phyloP scores from a whole-genome alignment of 2,329 filamentous ascomycete species.

The Stachybotrys chartarum region DNA sequence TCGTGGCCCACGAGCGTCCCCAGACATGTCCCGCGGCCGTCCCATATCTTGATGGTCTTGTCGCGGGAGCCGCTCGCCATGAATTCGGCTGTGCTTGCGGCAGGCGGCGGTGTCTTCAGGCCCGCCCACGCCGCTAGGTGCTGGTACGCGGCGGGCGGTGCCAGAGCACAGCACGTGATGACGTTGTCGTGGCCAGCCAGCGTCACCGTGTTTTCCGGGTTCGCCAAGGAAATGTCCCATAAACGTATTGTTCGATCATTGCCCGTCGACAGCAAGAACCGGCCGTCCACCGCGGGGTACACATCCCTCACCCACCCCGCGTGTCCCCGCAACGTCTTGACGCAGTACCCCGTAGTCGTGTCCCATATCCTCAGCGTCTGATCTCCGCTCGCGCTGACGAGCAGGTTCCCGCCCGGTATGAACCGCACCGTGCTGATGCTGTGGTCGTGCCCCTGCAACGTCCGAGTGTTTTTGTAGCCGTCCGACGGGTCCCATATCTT shows the following conservation, averaged over 20 bases:
- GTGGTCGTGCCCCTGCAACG: constrained; percentile 86
- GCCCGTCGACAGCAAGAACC: constrained; percentile 72
- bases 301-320: constrained; percentile 84
- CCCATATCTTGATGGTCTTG: constrained; percentile 87
- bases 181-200: constrained; percentile 81
- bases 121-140: constrained; percentile 72
- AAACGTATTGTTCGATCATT: constrained; percentile 74
- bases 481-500: constrained; percentile 91
- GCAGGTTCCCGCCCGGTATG: constrained; percentile 74
- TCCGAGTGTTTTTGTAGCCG: constrained; percentile 90
- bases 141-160: constrained; percentile 71
- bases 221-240: constrained; percentile 67
- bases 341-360: constrained; percentile 81
- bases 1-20: constrained; percentile 84
- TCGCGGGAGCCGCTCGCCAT: constrained; percentile 85
- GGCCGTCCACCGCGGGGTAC: constrained; percentile 73
- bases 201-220: constrained; percentile 65
- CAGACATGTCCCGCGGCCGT: constrained; percentile 74
- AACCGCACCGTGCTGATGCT: constrained; percentile 83
- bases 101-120: constrained; percentile 71
- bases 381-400: constrained; percentile 79
- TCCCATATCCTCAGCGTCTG: constrained; percentile 85
- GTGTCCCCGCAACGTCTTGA: constrained; percentile 78
- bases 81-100: constrained; percentile 73
- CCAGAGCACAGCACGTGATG: constrained; percentile 80